phyloP scores from a whole-genome alignment of 1,139 yeast species.

The Blastobotrys arbuscula region DNA sequence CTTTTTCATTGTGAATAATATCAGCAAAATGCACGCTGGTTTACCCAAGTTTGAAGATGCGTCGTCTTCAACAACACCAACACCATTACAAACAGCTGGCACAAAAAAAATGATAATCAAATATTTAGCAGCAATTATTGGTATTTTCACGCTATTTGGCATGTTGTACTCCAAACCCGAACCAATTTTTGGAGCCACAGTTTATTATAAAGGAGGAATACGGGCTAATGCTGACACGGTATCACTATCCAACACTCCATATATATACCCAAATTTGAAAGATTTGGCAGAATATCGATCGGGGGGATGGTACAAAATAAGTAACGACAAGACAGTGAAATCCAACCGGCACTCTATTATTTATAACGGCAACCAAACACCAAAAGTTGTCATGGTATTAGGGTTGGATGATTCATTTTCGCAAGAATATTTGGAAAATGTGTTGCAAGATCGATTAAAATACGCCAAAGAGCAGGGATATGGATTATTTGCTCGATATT shows the following conservation, averaged over 20 bases:
- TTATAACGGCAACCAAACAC: constrained; percentile 18
- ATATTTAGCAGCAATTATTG: neutral
- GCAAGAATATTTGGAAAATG: constrained; percentile 38
- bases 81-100: neutral
- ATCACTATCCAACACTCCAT: constrained; percentile 20
- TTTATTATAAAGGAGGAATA: constrained; percentile 15
- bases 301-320: constrained; percentile 25
- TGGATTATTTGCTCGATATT: constrained; percentile 78
- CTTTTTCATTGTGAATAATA: neutral
- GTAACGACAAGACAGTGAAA: constrained; percentile 24
- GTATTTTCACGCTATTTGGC: neutral
- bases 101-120: neutral
- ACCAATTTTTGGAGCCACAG: neutral
- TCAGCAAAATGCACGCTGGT: neutral
- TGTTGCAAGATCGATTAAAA: constrained; percentile 75
- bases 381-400: constrained; percentile 26
- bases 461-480: constrained; percentile 71
- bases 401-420: constrained; percentile 28
- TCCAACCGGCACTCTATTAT: constrained; percentile 24
- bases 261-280: constrained; percentile 27
- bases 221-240: constrained; percentile 25
- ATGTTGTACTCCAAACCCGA: neutral
- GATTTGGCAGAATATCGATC: constrained; percentile 28
- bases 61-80: neutral
- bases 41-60: neutral